Evolutionary conservation across 495 filamentous ascomycete genomes (phyloP), one percentile per base, ranked within the genome.

Genomic region (Daldinia decipiens): DNA sequence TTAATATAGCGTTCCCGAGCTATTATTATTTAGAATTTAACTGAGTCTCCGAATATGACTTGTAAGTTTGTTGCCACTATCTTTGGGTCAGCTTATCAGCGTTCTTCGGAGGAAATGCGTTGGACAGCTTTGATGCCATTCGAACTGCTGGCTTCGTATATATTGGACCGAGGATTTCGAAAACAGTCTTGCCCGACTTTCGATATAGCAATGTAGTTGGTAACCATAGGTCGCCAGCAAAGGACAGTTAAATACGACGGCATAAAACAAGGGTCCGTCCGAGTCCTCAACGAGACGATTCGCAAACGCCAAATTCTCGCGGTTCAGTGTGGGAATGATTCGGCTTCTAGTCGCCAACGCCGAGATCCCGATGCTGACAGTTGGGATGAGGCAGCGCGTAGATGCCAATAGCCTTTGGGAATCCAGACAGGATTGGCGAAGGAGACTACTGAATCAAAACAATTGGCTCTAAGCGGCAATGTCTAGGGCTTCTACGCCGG

Each of bases 81-180:
- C 40, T 62, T 32, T 27, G 34, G 64, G 53, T 65, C 64, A 36
- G 55, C 60, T 60, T 38, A 43, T 50, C 24, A 34, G 51, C 47
- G 26, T 59, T 62, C 50, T 11, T 61, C 64, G 58, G 19, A 55
- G 43, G 39, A 34, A 29, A 60, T 32, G 52, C 65, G 19, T 45
- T 56, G 50, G 31, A 36, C 56, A 32, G 52, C 24, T 17, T 53
- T n/a, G 21, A 68, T 61, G 21, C 56, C 50, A 17, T 32, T 55
- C 31, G n/a, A 24, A 5, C 52, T 21, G n/a, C 5, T 40, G 21
- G 17, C 15, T 43, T 55, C 34, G 45, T 21, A 13, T 45, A 47
- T 36, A 54, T 38, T 31, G n/a, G 36, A 65, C 43, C 51, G 31
- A 12, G 31, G 7, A 62, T 36, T 29, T 40, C 52, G 5, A 55